phyloP scores from a whole-genome alignment of 2,329 filamentous ascomycete genomes.

The Ophiostoma quercus region DNA sequence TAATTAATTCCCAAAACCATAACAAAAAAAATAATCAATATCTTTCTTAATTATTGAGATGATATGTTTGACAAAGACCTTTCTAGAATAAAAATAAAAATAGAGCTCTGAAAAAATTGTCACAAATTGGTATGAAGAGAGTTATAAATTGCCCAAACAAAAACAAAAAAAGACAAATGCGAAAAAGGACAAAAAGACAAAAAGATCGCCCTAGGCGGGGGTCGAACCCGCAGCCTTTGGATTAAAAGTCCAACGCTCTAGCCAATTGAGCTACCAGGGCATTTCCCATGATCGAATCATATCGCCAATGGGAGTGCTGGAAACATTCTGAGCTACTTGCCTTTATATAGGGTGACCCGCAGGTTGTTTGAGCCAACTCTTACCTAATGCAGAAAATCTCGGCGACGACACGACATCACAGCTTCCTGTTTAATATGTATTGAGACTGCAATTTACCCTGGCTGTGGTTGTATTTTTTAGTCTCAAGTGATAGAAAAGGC shows the following conservation, averaged over 20 bases:
- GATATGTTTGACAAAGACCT: too few relatives aligned
- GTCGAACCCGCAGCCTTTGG: slow-evolving; percentile 21
- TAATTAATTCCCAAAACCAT: too few relatives aligned
- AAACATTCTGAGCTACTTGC: background rate
- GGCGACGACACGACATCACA: background rate
- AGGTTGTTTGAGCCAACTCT: rapidly evolving
- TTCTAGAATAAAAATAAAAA: too few relatives aligned
- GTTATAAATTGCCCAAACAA: too few relatives aligned
- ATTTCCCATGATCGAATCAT: slow-evolving; percentile 1
- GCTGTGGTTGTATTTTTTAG: background rate
- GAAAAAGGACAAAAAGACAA: background rate
- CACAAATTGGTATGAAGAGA: too few relatives aligned
- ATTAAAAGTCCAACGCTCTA: slow-evolving; percentile 22
- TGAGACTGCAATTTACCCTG: too few relatives aligned
- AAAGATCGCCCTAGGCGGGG: slow-evolving; percentile 18
- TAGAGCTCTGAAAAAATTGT: too few relatives aligned
- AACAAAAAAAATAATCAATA: too few relatives aligned
- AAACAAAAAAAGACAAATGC: background rate
- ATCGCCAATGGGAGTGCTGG: slow-evolving; percentile 15
- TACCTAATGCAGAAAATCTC: background rate
- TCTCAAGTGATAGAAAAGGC: too few relatives aligned
- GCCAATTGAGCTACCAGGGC: slow-evolving; percentile 22
- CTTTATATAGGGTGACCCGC: background rate
- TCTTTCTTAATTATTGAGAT: too few relatives aligned
- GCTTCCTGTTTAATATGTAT: background rate